Evolutionary conservation across 495 filamentous ascomycete species (phyloP).

Genomic region (Ramalina peruviana): DNA sequence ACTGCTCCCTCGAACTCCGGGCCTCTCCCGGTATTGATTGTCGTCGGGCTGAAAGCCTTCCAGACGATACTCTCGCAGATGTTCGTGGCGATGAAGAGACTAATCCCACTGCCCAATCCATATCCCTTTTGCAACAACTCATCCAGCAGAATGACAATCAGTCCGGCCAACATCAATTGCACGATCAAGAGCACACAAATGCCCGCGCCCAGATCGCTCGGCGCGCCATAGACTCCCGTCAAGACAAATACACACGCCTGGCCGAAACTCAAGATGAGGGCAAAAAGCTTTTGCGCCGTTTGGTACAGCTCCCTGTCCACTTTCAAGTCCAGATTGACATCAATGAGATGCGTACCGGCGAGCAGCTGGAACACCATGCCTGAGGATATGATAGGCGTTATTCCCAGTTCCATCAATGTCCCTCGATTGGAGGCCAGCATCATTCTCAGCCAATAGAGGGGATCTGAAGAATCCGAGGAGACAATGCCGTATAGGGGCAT

Average conservation of each 20-base stretch:
- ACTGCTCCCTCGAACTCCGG: constrained; percentile 99
- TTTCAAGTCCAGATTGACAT: constrained; percentile 98
- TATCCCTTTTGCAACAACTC: constrained; percentile 99
- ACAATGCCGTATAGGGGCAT: constrained; percentile 97
- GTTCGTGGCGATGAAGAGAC: constrained; percentile 99
- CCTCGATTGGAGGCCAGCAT: constrained; percentile 99
- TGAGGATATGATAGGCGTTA: constrained; percentile 97
- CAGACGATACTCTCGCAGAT: constrained; percentile 99
- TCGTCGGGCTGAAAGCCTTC: constrained; percentile 98
- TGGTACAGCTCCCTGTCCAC: constrained; percentile 99
- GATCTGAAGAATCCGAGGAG: constrained; percentile 92
- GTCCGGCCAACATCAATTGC: constrained; percentile 88
- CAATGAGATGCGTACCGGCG: constrained; percentile 97
- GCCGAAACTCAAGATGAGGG: constrained; percentile 92
- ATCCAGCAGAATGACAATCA: constrained; percentile 98
- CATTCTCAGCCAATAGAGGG: constrained; percentile 99
- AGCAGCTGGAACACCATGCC: constrained; percentile 99
- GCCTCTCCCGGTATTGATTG: constrained; percentile 97
- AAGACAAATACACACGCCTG: constrained; percentile 86
- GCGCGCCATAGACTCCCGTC: constrained; percentile 93
- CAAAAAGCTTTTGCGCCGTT: constrained; percentile 98
- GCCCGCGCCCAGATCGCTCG: constrained; percentile 89
- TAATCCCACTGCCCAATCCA: constrained; percentile 95
- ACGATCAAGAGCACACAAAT: constrained; percentile 95
- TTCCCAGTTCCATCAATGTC: constrained; percentile 98